Base-by-base conservation (phyloP, 2,329 filamentous ascomycete species). In the Pseudocercospora pini-densiflorae region DNA sequence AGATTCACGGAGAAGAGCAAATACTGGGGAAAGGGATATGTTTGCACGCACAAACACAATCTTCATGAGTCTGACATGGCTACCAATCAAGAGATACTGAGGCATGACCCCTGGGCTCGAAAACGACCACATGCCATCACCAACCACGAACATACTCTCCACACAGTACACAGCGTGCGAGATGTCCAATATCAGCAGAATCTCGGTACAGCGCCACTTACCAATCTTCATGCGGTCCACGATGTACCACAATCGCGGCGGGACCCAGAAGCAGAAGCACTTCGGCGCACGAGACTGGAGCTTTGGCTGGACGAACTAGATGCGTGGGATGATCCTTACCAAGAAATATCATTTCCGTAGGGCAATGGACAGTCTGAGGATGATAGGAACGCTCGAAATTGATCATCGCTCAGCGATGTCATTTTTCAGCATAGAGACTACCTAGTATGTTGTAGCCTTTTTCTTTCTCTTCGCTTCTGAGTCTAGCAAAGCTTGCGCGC, bases 281-380 rank as follows among this genome's bases (percentile, higher is more conserved):
- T 40, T 40, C 36, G 36, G 36, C 36, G 54, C 16, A 3, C 27
- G 33, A 58, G 54, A 24, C 14, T 58, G 16, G 54, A 58, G 29
- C 14, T 40, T 40, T 58, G 54, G 54, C 19, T 58, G 29, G 9
- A 14, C 27, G 31, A 33, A 16, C 16, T 58, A 9, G 54, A 58
- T 24, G 9, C 54, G 8, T 36, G 16, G 54, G 54, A 58, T 24
- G 54, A 58, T 58, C 54, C 54, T 40, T 58, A 58, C 9, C 54
- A 58, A n/a, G 29, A 40, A n/a, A 58, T 58, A 21, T 58, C 54
- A 33, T 58, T 36, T 58, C 54, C 54, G 40, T 58, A 54, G 24
- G 36, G 19, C 9, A 21, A 1, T 1, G 6, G 19, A 6, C 19
- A 51, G 23, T 27, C 1, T 12, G 47, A 5, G 47, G 19, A 24